Base-by-base conservation (phyloP, 148 eudicot genomes). In the Nepenthes mirabilis region DNA sequence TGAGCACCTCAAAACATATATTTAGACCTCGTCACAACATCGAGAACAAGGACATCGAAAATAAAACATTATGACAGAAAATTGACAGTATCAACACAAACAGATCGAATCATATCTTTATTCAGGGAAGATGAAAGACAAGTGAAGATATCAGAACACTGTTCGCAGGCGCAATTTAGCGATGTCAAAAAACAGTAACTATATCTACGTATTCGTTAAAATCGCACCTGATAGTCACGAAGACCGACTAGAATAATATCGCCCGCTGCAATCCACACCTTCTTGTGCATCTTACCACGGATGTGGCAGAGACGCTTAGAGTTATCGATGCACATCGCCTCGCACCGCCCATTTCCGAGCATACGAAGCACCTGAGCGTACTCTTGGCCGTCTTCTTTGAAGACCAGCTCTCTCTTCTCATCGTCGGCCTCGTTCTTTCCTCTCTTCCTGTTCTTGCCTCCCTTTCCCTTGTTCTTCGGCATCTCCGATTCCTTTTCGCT, bases 401-500 rank as follows among this genome's bases (percentile, higher is more conserved):
- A 90, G 0, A 90, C 88, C 6, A 90, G 77, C 77, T 90, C 95
- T 23, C 91, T 70, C 72, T 86, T 90, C 75, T 86, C 95, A 48
- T 90, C 90, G 34, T 90, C 97, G 3, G 91, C 97, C 47, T 90
- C 97, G 71, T 90, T 90, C 86, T 90, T 86, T 0, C 97, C 94
- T 58, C 97, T 78, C 79, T 90, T 89, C 64, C 97, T 71, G 70
- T 85, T 89, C 83, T 89, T 89, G 0, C 97, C 97, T 82, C 96
- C 97, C 77, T 90, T 90, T 55, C 97, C 97, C 74, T 90, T 90
- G 79, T 90, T 86, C 86, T 90, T 90, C 94, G 94, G 97, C 94
- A 90, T 86, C 51, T 48, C 61, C 35, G 55, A n/a, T 12, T 52
- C 55, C 55, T 52, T 5, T 13, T 11, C 14, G 33, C 33, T 14